Percentiles rank a stretch among this genome's conserved stretches.
phyloP scores from a whole-genome alignment of 148 eudicot species.

The Silene latifolia region DNA sequence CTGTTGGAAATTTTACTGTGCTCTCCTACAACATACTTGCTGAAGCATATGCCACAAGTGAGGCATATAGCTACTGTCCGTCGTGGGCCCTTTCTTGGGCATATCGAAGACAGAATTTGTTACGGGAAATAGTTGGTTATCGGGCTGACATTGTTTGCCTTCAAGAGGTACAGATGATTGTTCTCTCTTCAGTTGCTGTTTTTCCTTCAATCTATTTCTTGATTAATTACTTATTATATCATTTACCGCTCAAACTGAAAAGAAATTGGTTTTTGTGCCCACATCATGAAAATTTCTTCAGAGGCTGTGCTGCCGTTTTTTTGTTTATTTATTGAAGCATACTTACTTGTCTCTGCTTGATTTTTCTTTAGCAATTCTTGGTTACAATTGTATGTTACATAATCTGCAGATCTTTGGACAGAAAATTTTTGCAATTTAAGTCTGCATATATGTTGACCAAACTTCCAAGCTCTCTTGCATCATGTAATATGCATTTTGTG shows the following conservation, averaged over 20 bases:
- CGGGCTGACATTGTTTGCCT: conserved; percentile 96
- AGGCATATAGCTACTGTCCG: conserved; percentile 84
- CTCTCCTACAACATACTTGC: conserved; percentile 92
- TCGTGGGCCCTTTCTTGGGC: conserved; percentile 99
- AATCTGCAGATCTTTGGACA: not conserved
- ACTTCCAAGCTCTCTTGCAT: not conserved
- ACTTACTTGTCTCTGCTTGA: not conserved
- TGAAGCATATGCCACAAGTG: conserved; percentile 73
- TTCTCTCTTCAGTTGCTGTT: not conserved
- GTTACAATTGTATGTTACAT: not conserved
- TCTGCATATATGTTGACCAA: not conserved
- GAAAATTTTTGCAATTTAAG: no score
- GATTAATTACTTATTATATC: not conserved
- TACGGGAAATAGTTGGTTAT: conserved; percentile 93
- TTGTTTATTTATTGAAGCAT: not conserved
- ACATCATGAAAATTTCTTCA: not conserved
- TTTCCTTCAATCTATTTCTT: not conserved
- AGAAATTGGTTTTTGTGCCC: not conserved
- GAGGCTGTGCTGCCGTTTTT: not conserved
- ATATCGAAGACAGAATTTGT: conserved; percentile 88
- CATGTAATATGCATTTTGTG: not conserved
- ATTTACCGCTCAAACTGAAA: not conserved
- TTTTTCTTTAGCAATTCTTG: not conserved
- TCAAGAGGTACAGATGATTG: conserved; percentile 71
- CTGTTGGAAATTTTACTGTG: conserved; percentile 80